These are phyloP conservation scores for Syzygium syzygioides DNA, from an alignment of 441 rosid species.

Conservation along the genomic window DNA sequence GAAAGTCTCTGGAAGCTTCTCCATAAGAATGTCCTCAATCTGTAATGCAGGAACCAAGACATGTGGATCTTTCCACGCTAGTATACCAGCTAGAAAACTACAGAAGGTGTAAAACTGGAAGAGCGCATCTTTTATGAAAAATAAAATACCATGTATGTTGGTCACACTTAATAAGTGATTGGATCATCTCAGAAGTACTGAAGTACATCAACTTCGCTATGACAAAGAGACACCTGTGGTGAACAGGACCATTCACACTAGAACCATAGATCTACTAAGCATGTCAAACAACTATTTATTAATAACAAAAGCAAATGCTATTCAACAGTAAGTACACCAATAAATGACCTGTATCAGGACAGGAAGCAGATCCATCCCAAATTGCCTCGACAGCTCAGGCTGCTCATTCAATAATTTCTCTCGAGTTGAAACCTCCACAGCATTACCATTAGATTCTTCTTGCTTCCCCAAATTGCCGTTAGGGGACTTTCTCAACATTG, in stretches of 20 bases:
- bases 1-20: constrained; percentile 94
- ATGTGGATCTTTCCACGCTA: constrained; percentile 99
- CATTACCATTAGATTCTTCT: constrained; percentile 52
- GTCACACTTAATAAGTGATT: constrained; percentile 71
- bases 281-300: constrained; percentile 12
- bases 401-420: constrained; percentile 81
- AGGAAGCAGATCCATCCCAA: constrained; percentile 94
- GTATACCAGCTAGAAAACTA: constrained; percentile 96
- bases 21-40: constrained; percentile 97
- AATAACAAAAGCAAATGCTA: background rate
- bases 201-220: constrained; percentile 95
- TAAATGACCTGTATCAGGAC: constrained; percentile 74
- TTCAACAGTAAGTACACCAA: background rate
- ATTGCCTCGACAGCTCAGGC: constrained; percentile 65
- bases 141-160: constrained; percentile 78
- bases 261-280: constrained; percentile 89
- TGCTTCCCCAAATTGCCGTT: constrained; percentile 58
- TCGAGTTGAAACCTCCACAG: constrained; percentile 56
- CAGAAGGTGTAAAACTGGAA: constrained; percentile 7
- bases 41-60: constrained; percentile 99
- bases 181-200: constrained; percentile 88
- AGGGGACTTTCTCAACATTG: constrained; percentile 54
- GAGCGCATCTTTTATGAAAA: background rate
- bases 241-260: constrained; percentile 87
- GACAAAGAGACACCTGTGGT: constrained; percentile 83